Conservation (phyloP, 164 flowering plant species). For the Stephania cephalantha region DNA sequence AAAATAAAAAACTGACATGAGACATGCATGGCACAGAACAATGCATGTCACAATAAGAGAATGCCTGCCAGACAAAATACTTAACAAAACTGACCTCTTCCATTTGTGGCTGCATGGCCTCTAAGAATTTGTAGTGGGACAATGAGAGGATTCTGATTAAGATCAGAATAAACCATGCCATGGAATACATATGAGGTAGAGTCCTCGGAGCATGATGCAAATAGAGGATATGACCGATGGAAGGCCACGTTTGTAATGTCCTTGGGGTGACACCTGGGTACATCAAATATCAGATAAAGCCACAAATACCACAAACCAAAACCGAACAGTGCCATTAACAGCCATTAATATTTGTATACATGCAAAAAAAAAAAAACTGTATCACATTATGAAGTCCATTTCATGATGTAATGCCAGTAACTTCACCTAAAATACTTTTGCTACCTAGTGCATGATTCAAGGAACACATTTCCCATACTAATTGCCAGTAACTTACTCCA, state of each 20-base stretch:
- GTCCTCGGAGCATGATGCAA: slow-evolving; percentile 90
- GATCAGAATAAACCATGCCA: slow-evolving; percentile 94
- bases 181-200: slow-evolving; percentile 84
- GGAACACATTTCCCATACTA: not conserved
- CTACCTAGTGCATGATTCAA: not conserved
- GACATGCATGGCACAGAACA: not conserved
- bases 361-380: not conserved
- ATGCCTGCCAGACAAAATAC: not conserved
- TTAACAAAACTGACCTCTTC: slow-evolving; percentile 57
- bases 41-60: not conserved
- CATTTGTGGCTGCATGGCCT: slow-evolving; percentile 67
- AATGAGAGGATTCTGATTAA: slow-evolving; percentile 85
- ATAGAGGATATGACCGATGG: slow-evolving; percentile 86
- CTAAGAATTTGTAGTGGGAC: slow-evolving; percentile 83
- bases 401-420: not conserved
- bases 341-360: not conserved
- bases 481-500: slow-evolving; percentile 47
- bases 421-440: not conserved
- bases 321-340: not conserved
- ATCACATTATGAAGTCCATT: not conserved
- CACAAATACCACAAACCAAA: slow-evolving; percentile 8
- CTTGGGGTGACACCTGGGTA: slow-evolving; percentile 69
- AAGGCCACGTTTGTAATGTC: slow-evolving; percentile 82
- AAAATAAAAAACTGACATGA: too few relatives aligned
- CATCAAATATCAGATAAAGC: slow-evolving; percentile 4